Percentiles rank a stretch among this genome's conserved stretches.
Conservation (phyloP, 805 yeast genomes). For the Wickerhamiella galacta region DNA sequence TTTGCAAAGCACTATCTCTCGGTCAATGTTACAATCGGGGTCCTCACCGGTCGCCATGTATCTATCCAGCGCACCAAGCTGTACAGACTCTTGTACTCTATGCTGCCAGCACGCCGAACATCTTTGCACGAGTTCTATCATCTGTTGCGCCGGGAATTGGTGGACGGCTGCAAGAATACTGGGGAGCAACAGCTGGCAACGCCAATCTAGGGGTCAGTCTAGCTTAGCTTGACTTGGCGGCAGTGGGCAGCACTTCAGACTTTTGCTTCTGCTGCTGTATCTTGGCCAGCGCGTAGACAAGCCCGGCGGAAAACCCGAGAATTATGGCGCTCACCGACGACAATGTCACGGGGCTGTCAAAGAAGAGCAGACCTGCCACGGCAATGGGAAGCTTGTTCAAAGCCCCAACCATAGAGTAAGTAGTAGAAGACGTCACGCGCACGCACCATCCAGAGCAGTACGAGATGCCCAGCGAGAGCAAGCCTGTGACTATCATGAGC, state of each 20-base stretch:
- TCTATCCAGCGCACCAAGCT: constrained; percentile 32
- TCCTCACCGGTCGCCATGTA: constrained; percentile 30
- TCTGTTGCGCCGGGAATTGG: constrained; percentile 3
- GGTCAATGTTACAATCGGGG: constrained; percentile 23
- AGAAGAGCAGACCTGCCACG: constrained; percentile 81
- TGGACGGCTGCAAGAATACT: no score
- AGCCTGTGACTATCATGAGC: constrained; percentile 84
- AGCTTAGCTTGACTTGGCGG: background rate
- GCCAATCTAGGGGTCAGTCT: background rate
- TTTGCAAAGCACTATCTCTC: constrained; percentile 31
- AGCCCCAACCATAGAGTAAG: constrained; percentile 99
- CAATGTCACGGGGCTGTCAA: constrained; percentile 89
- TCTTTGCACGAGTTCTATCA: constrained; percentile 10
- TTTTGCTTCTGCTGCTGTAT: constrained; percentile 54
- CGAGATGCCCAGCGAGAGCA: constrained; percentile 90
- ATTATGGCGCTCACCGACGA: constrained; percentile 79
- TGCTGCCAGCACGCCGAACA: constrained; percentile 30
- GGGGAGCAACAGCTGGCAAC: no score
- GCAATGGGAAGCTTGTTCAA: constrained; percentile 97
- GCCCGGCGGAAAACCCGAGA: constrained; percentile 88
- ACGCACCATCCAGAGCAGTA: constrained; percentile 99
- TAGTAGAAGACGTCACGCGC: constrained; percentile 94
- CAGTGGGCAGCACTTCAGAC: constrained; percentile 14
- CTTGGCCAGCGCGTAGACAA: constrained; percentile 90
- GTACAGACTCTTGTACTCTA: constrained; percentile 36